Evolutionary conservation across 208 protist species (phyloP).

Genomic region (Leptomonas pyrrhocoris): DNA sequence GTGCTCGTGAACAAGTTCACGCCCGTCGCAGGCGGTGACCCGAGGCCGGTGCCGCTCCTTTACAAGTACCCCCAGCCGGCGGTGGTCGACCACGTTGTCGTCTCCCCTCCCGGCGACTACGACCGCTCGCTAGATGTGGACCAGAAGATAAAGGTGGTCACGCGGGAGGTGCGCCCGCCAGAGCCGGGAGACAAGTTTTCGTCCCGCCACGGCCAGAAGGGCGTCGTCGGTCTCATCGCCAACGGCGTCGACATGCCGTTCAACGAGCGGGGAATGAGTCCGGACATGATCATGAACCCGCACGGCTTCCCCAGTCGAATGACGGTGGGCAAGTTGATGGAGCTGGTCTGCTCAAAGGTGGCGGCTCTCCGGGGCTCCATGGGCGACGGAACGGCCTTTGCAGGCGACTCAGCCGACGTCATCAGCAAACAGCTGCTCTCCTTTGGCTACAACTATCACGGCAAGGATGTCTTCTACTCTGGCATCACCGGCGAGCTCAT

Average conservation of each 20-base stretch:
- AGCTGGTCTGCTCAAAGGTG: conserved; percentile 98
- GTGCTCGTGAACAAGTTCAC: conserved; percentile 96
- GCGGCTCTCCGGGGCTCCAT: conserved; percentile 90
- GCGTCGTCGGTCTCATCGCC: conserved; percentile 98
- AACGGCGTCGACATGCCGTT: conserved; percentile 99
- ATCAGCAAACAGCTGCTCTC: conserved; percentile 87
- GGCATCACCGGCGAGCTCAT: conserved; percentile 98
- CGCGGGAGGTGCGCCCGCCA: conserved; percentile 92
- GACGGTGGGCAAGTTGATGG: conserved; percentile 99
- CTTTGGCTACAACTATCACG: conserved; percentile 97
- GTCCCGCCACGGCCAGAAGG: conserved; percentile 99
- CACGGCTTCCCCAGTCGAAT: conserved; percentile 99
- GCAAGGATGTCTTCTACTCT: conserved; percentile 97
- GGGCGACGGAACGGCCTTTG: conserved; percentile 97
- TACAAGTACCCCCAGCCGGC: conserved; percentile 94
- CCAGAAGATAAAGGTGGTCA: conserved; percentile 95
- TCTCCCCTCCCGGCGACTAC: conserved; percentile 87
- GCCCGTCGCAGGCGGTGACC: conserved; percentile 49
- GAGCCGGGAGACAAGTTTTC: conserved; percentile 99
- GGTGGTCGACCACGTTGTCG: conserved; percentile 95
- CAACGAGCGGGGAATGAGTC: conserved; percentile 95
- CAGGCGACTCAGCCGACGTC: conserved; percentile 93
- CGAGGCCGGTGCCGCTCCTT: conserved; percentile 66
- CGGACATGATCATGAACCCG: conserved; percentile 99
- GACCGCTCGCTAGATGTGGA: conserved; percentile 86